These are phyloP conservation scores for Strobilomyces dryophilus DNA, from an alignment of 768 basidiomycete genomes.

Conservation along the genomic window DNA sequence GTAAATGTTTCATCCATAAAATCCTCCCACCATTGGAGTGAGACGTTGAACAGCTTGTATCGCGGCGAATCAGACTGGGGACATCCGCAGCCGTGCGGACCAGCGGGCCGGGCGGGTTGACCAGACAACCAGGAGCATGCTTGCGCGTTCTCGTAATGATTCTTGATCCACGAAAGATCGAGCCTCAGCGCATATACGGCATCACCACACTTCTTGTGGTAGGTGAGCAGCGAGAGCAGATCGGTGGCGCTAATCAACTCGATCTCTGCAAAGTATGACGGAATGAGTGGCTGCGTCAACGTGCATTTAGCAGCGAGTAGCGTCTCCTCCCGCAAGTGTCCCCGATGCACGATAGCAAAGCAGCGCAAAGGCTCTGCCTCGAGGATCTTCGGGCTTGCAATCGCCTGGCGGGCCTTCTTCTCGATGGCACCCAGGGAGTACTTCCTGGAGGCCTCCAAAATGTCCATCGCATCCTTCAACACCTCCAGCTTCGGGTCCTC, in stretches of 20 bases:
- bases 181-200: not conserved
- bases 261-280: not conserved
- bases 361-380: not conserved
- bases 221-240: not conserved
- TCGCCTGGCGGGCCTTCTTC: not conserved
- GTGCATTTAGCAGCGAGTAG: not conserved
- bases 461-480: not conserved
- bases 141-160: not conserved
- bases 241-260: not conserved
- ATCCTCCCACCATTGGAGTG: slow-evolving; percentile 17
- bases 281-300: not conserved
- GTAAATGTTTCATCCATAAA: slow-evolving; percentile 11
- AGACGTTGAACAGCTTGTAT: not conserved
- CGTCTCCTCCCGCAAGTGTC: not conserved
- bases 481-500: not conserved
- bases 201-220: not conserved
- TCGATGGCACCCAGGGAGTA: not conserved
- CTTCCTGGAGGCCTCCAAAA: not conserved
- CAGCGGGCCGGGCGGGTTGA: too few relatives aligned
- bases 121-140: not conserved
- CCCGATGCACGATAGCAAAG: not conserved
- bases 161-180: not conserved
- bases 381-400: not conserved
- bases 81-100: too few relatives aligned
- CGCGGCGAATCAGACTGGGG: not conserved